Percentiles rank a stretch among this genome's conserved stretches.
Conservation (phyloP, 148 eudicot species). For the Chenopodium berlandieri region DNA sequence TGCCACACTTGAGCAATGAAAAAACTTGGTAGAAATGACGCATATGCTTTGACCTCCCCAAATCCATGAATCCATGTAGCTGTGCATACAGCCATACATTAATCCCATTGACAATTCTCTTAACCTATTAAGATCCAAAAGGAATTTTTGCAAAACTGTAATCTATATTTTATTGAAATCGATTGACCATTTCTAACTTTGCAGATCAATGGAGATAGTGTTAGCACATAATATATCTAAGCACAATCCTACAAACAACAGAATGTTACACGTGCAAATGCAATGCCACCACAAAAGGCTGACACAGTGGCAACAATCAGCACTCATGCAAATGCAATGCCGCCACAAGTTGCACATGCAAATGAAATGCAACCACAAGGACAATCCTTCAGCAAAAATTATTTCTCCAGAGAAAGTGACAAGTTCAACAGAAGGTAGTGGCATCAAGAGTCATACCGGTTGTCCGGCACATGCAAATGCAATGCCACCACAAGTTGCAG, state of each 20-base stretch:
- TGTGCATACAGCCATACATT: no score
- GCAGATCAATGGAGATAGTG: neutral
- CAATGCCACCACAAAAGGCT: no score
- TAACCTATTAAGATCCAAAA: neutral
- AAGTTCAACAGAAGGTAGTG: neutral
- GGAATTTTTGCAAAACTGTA: neutral
- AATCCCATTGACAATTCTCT: neutral
- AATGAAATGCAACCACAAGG: no score
- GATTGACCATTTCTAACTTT: neutral
- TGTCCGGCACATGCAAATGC: slow-evolving; percentile 99
- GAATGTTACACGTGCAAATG: neutral
- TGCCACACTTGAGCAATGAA: neutral
- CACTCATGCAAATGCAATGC: no score
- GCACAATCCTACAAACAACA: neutral
- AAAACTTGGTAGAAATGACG: neutral
- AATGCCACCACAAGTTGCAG: slow-evolving; percentile 99
- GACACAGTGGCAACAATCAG: no score
- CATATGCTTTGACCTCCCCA: neutral
- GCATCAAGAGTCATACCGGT: slow-evolving; percentile 57
- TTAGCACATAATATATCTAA: neutral
- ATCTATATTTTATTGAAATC: neutral
- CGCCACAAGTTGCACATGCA: no score
- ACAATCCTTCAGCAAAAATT: neutral
- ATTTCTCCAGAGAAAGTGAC: neutral
- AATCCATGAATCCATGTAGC: neutral